Percentiles rank a stretch among this genome's conserved stretches.
phyloP scores from a whole-genome alignment of 257 asterid species.

The Solanum clarkiae region DNA sequence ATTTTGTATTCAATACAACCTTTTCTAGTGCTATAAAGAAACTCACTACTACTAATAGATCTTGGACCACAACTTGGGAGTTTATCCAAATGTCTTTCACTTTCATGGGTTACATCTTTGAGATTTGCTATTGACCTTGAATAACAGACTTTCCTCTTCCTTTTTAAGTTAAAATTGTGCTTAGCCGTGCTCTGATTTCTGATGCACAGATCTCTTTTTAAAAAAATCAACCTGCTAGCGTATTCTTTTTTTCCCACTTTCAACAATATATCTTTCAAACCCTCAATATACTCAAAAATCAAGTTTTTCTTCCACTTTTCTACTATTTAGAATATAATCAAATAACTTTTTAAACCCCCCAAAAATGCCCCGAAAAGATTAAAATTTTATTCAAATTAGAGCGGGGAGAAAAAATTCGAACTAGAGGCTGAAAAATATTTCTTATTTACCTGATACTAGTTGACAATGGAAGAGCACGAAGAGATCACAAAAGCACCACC shows the following conservation, averaged over 20 bases:
- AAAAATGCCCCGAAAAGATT: neutral
- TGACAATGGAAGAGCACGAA: too few species aligned
- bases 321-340: neutral
- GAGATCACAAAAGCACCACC: too few species aligned
- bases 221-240: constrained; percentile 44
- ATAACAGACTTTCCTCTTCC: constrained; percentile 44
- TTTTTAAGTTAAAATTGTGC: constrained; percentile 24
- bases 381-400: neutral
- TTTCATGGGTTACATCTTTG: constrained; percentile 59
- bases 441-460: too few species aligned
- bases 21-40: too few species aligned
- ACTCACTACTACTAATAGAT: constrained; percentile 60
- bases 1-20: too few species aligned
- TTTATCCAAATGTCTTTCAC: constrained; percentile 41
- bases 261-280: neutral
- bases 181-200: constrained; percentile 42
- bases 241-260: constrained; percentile 27
- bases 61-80: constrained; percentile 63
- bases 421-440: neutral
- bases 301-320: neutral
- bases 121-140: constrained; percentile 64
- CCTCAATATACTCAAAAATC: neutral
- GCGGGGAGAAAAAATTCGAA: neutral
- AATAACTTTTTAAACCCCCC: neutral
- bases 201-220: constrained; percentile 40